Base-by-base conservation (phyloP, 768 basidiomycete genomes). In the Jaapia argillacea region DNA sequence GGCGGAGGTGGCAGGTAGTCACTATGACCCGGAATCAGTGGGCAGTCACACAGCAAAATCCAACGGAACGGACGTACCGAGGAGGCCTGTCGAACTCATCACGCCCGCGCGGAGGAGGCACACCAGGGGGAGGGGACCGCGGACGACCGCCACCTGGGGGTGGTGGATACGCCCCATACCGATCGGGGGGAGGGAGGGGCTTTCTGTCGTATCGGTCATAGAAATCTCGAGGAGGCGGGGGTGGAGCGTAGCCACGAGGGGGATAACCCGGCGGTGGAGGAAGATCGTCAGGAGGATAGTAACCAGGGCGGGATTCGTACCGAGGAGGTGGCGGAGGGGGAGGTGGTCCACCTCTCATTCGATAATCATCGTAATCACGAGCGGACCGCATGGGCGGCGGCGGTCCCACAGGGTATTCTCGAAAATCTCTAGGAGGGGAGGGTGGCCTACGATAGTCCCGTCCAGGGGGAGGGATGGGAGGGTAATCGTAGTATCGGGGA, bases 281-380 rank as follows among this genome's bases (percentile, higher is more conserved):
- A 42, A 68, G 63, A 63, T 62, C 60, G n/a, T 79, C 70, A 43
- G 63, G 48, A 38, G 58, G 53, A 48, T 67, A 66, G 48, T 67
- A 66, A 23, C 56, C 60, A 26, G 60, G 71, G 38, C 84, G 75
- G 36, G 62, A 45, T 7, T 76, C 72, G 46, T 77, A 69, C 50
- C 74, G 69, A 50, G 79, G 72, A 43, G 73, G 62, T n/a, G 66
- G 67, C 23, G 75, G 63, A 14, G 67, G 70, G 4, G 56, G 55
- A 21, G 60, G 59, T n/a, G 66, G 62, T 44, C 69, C 59, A 44
- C 73, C 81, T 37, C 81, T 71, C 52, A 59, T 53, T 53, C 79
- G 71, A 50, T 77, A 80, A 40, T 88, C 86, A 51, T 89, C 83
- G 52, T 76, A 71, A 39, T 88, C 83, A 45, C 80, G 74, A 51